These are phyloP conservation scores for Solanum ahanhuiri DNA, from an alignment of 257 asterid genomes.

Conservation along the genomic window DNA sequence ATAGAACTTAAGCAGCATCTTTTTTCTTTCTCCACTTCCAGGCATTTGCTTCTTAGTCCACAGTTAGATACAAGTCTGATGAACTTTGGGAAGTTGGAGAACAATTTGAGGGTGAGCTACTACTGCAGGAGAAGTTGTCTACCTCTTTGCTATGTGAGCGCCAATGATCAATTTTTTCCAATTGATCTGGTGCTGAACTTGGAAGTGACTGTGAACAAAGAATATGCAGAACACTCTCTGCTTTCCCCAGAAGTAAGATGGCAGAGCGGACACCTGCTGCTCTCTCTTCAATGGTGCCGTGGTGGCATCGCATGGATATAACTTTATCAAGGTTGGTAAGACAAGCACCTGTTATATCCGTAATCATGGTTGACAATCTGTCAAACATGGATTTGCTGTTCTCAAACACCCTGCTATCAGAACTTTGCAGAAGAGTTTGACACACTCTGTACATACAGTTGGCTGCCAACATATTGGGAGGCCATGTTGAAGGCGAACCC, in stretches of 20 bases:
- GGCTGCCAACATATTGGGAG: constrained; percentile 10
- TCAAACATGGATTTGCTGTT: constrained; percentile 5
- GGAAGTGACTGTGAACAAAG: constrained; percentile 8
- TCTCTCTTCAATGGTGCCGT: constrained; percentile 14
- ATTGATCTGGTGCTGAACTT: constrained; percentile 5
- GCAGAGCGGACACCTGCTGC: constrained; percentile 18
- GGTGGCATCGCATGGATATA: constrained; percentile 17
- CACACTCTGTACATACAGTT: constrained; percentile 26
- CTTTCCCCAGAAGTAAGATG: constrained; percentile 17
- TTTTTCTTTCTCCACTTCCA: neutral
- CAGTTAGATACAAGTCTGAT: neutral
- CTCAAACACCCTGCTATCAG: neutral
- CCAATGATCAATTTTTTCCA: constrained; percentile 21
- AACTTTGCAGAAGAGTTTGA: constrained; percentile 1
- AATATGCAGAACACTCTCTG: constrained; percentile 16
- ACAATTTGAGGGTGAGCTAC: neutral
- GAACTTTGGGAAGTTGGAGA: neutral
- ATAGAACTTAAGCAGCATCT: neutral
- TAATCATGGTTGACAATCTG: constrained; percentile 10
- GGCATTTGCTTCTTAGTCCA: constrained; percentile 1
- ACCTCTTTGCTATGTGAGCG: constrained; percentile 1
- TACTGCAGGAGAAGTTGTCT: neutral
- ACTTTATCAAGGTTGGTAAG: constrained; percentile 10
- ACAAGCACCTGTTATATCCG: constrained; percentile 19
- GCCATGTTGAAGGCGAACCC: constrained; percentile 18